Conservation (phyloP, 2,329 filamentous ascomycete genomes). For the Drechslera avenae region DNA sequence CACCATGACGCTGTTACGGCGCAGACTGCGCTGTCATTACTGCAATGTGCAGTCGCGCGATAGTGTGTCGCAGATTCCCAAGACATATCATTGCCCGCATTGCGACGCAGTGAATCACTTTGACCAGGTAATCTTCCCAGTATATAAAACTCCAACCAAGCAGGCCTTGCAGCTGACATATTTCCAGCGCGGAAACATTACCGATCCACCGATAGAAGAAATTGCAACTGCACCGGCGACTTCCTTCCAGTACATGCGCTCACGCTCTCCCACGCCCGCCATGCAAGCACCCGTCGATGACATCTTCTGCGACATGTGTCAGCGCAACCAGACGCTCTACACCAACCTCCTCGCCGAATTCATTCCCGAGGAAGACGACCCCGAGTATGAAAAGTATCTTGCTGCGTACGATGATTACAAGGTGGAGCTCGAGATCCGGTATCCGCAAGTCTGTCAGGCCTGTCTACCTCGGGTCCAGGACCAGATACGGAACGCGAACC, state of each 20-base stretch:
- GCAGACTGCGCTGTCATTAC: slow-evolving; percentile 44
- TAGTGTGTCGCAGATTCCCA: slow-evolving; percentile 26
- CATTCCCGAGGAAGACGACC: slow-evolving; percentile 68
- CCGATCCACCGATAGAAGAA: slow-evolving; percentile 74
- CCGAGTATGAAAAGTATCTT: slow-evolving; percentile 72
- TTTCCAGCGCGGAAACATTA: slow-evolving; percentile 81
- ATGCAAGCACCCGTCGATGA: slow-evolving; percentile 37
- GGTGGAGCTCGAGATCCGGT: slow-evolving; percentile 74
- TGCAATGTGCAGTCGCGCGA: slow-evolving; percentile 38
- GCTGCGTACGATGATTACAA: slow-evolving; percentile 72
- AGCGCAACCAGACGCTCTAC: slow-evolving; percentile 87
- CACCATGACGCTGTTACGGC: slow-evolving; percentile 42
- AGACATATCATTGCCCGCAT: slow-evolving; percentile 51
- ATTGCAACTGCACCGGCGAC: slow-evolving; percentile 29
- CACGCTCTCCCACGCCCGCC: slow-evolving; percentile 35
- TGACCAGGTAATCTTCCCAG: slow-evolving; percentile 68
- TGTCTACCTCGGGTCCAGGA: slow-evolving; percentile 77
- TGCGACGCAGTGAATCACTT: slow-evolving; percentile 91
- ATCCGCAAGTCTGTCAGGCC: slow-evolving; percentile 83
- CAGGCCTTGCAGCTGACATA: slow-evolving; percentile 21
- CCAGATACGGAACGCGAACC: slow-evolving; percentile 72
- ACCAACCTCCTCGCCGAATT: slow-evolving; percentile 79
- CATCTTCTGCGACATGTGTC: slow-evolving; percentile 75
- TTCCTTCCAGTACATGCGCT: slow-evolving; percentile 29
- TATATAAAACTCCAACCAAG: neutral